Base-by-base conservation (phyloP, 2,329 filamentous ascomycete genomes). In the Penicillium concentricum region DNA sequence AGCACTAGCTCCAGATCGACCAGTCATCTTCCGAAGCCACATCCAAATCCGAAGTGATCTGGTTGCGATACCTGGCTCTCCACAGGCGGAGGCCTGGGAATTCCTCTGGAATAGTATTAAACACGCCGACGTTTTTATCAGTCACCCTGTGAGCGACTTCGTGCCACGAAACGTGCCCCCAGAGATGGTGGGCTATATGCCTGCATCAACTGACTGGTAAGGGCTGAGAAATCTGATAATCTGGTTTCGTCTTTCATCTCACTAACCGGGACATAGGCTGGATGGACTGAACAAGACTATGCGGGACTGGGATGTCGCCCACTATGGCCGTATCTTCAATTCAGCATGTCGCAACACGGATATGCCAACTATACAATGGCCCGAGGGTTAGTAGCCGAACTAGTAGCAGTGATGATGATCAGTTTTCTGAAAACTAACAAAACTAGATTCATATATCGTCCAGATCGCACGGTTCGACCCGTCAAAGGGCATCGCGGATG, bases 381-480 rank as follows among this genome's bases (percentile, higher is more conserved):
- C 74, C n/a, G 68, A 72, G n/a, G 70, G 69, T 72, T 56, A 60
- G 57, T 35, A 22, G 22, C n/a, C 13, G n/a, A 34, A 16, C 16
- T 16, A 22, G 18, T 15, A 24, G 9, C 10, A 12, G 13, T 9
- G 5, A 26, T 15, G 8, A 32, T 35, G n/a, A 24, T 22, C 2
- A 30, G 48, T 22, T 20, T n/a, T 48, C 73, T 72, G 76, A 79
- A 82, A n/a, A 76, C 81, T 64, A 75, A 88, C 39, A 26, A 57
- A 56, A 45, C 55, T 56, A 78, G 82, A 87, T 62, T 83, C 87
- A 68, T 94, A 92, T 72, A 90, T 94, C 64, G 82, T 88, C 6
- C 90, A 94, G 70, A 84, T 93, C 26, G 89, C 90, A 1, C 87
- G 90, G 20, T 94, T 94, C 69, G 90, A 94, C 63, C 90, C 90